Evolutionary conservation across 2,329 filamentous ascomycete genomes (phyloP).

Genomic region (Botrytis fragariae): DNA sequence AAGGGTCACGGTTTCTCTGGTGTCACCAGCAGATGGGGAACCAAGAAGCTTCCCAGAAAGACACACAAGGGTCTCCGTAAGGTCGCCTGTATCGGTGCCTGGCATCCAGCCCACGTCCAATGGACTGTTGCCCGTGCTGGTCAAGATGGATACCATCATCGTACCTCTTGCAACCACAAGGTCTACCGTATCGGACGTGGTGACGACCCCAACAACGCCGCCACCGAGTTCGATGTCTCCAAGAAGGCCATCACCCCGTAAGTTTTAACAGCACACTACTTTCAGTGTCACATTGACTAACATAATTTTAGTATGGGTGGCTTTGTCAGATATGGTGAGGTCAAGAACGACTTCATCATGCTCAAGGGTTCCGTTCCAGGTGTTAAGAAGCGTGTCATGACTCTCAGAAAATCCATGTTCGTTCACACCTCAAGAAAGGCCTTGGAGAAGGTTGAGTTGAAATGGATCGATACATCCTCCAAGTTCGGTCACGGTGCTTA

Average conservation of each 20-base stretch:
- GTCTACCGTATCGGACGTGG: constrained; percentile 97
- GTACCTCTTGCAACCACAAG: constrained; percentile 99
- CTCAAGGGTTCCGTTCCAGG: constrained; percentile 97
- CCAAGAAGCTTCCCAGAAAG: constrained; percentile 99
- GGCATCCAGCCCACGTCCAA: constrained; percentile 99
- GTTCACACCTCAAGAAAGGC: constrained; percentile 91
- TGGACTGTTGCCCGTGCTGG: constrained; percentile 99
- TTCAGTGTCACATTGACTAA: constrained; percentile 33
- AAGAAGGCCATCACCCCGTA: constrained; percentile 99
- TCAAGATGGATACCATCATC: constrained; percentile 99
- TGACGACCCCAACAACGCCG: constrained; percentile 84
- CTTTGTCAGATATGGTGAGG: constrained; percentile 98
- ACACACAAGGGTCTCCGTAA: constrained; percentile 99
- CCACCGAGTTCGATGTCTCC: constrained; percentile 93
- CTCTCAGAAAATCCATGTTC: constrained; percentile 98
- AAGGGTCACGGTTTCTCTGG: constrained; percentile 99
- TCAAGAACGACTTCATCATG: constrained; percentile 99
- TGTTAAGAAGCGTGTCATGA: constrained; percentile 99
- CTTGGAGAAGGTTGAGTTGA: constrained; percentile 98
- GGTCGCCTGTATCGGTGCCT: constrained; percentile 99
- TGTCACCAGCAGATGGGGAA: constrained; percentile 98
- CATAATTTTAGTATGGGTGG: constrained; percentile 75
- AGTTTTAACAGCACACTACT: constrained; percentile 46
- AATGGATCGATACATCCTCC: constrained; percentile 99
- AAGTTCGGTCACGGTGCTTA: constrained; percentile 99